phyloP scores from a whole-genome alignment of 2,329 filamentous ascomycete species.

The Trichoderma arundinaceum region DNA sequence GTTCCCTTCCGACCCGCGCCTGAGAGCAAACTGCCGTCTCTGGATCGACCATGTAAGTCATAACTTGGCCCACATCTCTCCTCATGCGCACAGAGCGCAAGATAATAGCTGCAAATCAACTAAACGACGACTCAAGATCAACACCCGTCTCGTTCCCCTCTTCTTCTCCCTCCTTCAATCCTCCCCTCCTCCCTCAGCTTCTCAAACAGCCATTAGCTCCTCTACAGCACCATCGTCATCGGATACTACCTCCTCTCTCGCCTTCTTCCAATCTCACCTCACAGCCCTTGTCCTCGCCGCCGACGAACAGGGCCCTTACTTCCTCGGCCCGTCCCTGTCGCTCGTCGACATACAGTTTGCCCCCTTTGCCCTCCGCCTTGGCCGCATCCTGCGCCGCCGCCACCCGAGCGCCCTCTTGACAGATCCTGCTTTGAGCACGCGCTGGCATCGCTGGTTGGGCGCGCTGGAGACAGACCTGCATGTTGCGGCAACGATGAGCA shows the following conservation, averaged over 20 bases:
- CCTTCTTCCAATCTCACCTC: slow-evolving; percentile 70
- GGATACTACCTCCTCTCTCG: slow-evolving; percentile 44
- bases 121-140: slow-evolving; percentile 59
- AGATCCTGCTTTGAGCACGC: slow-evolving; percentile 63
- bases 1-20: slow-evolving; percentile 67
- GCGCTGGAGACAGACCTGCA: slow-evolving; percentile 69
- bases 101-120: neutral
- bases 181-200: slow-evolving; percentile 46
- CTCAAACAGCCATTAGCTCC: slow-evolving; percentile 52
- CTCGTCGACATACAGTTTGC: slow-evolving; percentile 77
- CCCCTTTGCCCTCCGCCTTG: slow-evolving; percentile 73
- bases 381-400: slow-evolving; percentile 68
- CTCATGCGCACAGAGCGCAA: no score
- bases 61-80: no score
- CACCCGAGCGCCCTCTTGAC: slow-evolving; percentile 59
- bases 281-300: slow-evolving; percentile 55
- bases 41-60: slow-evolving; percentile 78
- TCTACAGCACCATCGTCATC: slow-evolving; percentile 56
- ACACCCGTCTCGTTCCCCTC: slow-evolving; percentile 73
- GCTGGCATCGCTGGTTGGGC: slow-evolving; percentile 73
- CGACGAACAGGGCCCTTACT: slow-evolving; percentile 68
- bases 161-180: slow-evolving; percentile 78
- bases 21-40: slow-evolving; percentile 74
- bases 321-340: slow-evolving; percentile 59
- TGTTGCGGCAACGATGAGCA: slow-evolving; percentile 70